These are phyloP conservation scores for Quercus berberidifolia DNA, from an alignment of 306 rosid genomes.

Conservation along the genomic window DNA sequence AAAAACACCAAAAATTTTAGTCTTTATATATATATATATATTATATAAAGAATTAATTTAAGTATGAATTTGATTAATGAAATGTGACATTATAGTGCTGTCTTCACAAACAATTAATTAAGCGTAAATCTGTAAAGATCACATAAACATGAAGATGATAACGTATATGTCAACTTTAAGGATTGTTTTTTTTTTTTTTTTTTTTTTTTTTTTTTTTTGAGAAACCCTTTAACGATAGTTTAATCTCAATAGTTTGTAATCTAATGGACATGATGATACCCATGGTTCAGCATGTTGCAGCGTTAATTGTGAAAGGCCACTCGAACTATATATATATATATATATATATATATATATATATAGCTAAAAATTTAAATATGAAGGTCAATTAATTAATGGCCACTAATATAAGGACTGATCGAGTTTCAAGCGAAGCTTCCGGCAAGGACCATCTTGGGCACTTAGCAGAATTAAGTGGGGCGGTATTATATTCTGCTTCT, in stretches of 20 bases:
- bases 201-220: too few species aligned
- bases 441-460: constrained; percentile 19
- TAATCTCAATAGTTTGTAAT: neutral
- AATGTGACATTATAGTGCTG: neutral
- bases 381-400: constrained; percentile 30
- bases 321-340: neutral
- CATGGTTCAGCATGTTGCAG: neutral
- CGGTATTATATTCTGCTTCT: constrained; percentile 18
- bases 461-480: constrained; percentile 37
- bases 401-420: constrained; percentile 18
- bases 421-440: neutral
- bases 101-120: neutral
- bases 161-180: neutral
- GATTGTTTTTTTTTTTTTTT: neutral
- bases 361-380: neutral
- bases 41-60: too few species aligned
- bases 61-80: too few species aligned
- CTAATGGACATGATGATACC: neutral
- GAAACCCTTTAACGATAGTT: neutral
- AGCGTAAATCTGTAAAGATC: neutral
- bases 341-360: too few species aligned
- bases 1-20: too few species aligned
- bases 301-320: neutral
- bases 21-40: too few species aligned
- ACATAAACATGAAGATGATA: neutral